Evolutionary conservation across 305 asterid genomes (phyloP), one percentile per base, ranked within the genome.

Genomic region (Withania somnifera): DNA sequence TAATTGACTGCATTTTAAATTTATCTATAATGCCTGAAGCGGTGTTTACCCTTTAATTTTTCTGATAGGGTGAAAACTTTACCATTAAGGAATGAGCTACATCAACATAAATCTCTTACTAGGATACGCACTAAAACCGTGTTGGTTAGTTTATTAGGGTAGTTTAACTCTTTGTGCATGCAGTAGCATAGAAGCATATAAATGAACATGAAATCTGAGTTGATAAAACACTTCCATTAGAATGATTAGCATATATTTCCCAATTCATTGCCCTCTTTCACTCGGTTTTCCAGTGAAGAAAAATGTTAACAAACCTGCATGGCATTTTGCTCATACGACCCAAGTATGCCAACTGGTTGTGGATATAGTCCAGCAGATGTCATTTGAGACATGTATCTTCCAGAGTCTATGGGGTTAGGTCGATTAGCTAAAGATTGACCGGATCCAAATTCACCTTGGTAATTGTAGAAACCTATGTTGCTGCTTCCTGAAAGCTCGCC

Each of bases 301-400:
- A 79, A 52, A 38, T 19, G 61, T 52, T 73, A 68, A 86, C 95
- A 84, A 87, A 97, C 99, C 99, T 97, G 99, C 51, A 90, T 88
- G 85, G 88, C 86, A 88, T 91, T 93, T 83, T 91, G 98, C 89
- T 97, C 99, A 67, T 97, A 97, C 1, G 97, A 87, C 82, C 99
- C 99, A 89, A 91, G 97, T 87, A 95, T 86, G 86, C 98, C 99
- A 87, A 89, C 80, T 66, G 97, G 94, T 76, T 90, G 99, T 77
- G 91, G 94, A 90, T 94, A 96, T 40, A 91, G 84, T 83, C 92
- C 87, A 81, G 98, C 97, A 84, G 98, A 89, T 83, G 93, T 79
- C 88, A 94, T 83, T 75, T 94, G 98, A 85, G 98, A 88, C 89
- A 90, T 82, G 90, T 90, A 92, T 86, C 97, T 89, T 90, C 94